Percentiles rank a stretch among this genome's conserved stretches.
Conservation (phyloP, 768 basidiomycete species). For the Hebeloma cylindrosporum region DNA sequence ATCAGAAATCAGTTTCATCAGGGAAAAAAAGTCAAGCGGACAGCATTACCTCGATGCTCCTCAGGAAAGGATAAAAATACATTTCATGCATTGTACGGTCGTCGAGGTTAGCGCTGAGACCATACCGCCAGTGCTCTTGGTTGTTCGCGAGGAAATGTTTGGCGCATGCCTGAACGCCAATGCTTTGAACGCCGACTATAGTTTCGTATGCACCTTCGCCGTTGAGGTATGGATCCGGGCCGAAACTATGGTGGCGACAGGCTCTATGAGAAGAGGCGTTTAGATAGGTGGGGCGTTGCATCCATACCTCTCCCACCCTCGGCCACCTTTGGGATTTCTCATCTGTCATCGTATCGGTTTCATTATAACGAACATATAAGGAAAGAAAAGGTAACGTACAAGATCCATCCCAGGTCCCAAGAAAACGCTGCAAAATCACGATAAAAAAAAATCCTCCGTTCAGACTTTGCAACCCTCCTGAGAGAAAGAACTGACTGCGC, state of each 20-base stretch:
- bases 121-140: constrained; percentile 54
- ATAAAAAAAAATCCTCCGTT: neutral
- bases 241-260: constrained; percentile 34
- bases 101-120: constrained; percentile 46
- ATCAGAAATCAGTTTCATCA: neutral
- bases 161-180: constrained; percentile 59
- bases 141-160: constrained; percentile 54
- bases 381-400: constrained; percentile 30
- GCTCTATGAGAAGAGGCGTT: neutral
- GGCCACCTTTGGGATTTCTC: constrained; percentile 51
- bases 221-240: constrained; percentile 63
- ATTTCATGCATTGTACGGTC: constrained; percentile 58
- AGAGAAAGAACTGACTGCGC: constrained; percentile 37
- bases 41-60: constrained; percentile 43
- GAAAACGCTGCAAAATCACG: constrained; percentile 33
- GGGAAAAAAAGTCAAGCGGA: neutral
- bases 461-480: no score
- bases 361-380: neutral
- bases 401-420: constrained; percentile 59
- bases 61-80: constrained; percentile 51
- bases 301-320: constrained; percentile 48
- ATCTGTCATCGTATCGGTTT: constrained; percentile 32
- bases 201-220: constrained; percentile 63
- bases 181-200: constrained; percentile 56
- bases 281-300: neutral